Base-by-base conservation (phyloP, 2,329 filamentous ascomycete species). In the Chaetomiaceae sp. region DNA sequence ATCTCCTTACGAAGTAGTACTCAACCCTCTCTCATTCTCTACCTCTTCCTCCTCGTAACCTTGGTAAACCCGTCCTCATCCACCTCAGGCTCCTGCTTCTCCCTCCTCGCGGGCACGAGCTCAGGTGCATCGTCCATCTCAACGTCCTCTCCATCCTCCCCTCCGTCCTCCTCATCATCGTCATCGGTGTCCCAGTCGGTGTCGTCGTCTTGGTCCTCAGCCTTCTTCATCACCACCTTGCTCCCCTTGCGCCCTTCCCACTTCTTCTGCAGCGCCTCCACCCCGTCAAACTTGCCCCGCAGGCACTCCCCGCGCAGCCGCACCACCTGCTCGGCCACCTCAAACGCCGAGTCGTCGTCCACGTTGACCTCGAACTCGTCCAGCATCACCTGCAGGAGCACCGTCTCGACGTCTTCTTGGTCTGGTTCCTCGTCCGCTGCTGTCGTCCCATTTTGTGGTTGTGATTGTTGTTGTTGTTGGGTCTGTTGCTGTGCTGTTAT, bases 301-400 rank as follows among this genome's bases (percentile, higher is more conserved):
- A 77, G 75, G 63, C 84, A 83, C 66, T 88, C 79, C 54, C 76
- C 75, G 63, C 84, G 78, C 59, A 92, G 72, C 48, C 78, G 76
- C 68, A 95, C 72, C 54, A 97, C 88, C 63, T 84, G 78, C 54
- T 77, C 75, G 9, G 91, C 91, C 6, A 95, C 82, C 52, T 85
- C 81, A 49, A 80, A 83, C 31, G 85, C 88, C 44, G 86, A 92
- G 63, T 91, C 91, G 69, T 99, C 94, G 65, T 97, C 94, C 25
- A 96, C 82, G 53, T 89, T 86, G 51, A 94, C 87, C 65, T 96
- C 91, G 66, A 97, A 99, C 71, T 99, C 94, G 73, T 97, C 94
- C 58, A 88, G 81, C 87, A 97, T 94, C 57, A 96, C 85, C 65
- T 96, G 89, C 43, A 96, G 76, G 44, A 97, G 76, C 47, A 95